phyloP scores from a whole-genome alignment of 257 asterid species.

The Solanum rostratum region DNA sequence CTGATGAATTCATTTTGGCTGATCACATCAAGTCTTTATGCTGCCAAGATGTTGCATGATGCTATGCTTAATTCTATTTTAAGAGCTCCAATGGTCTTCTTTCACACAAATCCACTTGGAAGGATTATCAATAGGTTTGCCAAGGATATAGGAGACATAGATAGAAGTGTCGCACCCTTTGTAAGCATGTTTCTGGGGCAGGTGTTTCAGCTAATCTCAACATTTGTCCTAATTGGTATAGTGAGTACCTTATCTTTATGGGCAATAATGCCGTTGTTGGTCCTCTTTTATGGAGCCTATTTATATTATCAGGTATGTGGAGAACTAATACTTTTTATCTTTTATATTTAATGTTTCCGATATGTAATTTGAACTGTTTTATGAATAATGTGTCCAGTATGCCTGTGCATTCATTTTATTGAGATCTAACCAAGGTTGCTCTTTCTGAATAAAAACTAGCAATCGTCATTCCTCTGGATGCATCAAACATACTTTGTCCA shows the following conservation, averaged over 20 bases:
- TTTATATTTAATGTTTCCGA: background rate
- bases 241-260: constrained; percentile 95
- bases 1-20: constrained; percentile 82
- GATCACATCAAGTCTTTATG: constrained; percentile 81
- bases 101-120: constrained; percentile 93
- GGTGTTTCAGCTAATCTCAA: constrained; percentile 76
- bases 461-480: background rate
- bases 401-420: background rate
- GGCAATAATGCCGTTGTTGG: constrained; percentile 94
- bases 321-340: background rate
- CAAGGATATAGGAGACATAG: constrained; percentile 88
- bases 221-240: constrained; percentile 87
- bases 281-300: constrained; percentile 79
- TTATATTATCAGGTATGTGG: constrained; percentile 80
- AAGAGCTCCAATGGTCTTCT: constrained; percentile 97
- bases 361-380: background rate
- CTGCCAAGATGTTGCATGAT: constrained; percentile 69
- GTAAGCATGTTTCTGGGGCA: constrained; percentile 72
- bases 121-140: constrained; percentile 93
- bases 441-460: background rate
- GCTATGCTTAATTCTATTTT: constrained; percentile 74
- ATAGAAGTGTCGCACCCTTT: constrained; percentile 74
- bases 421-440: background rate
- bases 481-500: background rate
- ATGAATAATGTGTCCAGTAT: background rate